Evolutionary conservation across 75 land plant genomes (phyloP), one percentile per base, ranked within the genome.

Genomic region (Isoetes taiwanensis): DNA sequence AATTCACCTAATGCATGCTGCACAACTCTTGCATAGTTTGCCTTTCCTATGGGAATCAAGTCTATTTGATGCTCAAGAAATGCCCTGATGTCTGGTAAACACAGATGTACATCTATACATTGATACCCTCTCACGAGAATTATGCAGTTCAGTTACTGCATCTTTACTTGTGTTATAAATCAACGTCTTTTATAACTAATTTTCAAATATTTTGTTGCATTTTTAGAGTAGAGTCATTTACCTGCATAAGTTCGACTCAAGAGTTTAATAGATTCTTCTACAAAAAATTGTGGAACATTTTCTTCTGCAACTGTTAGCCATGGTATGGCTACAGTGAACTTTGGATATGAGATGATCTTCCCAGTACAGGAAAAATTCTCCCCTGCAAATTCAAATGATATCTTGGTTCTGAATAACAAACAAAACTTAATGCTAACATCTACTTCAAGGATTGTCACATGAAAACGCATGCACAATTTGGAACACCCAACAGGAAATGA

Each of bases 61-160:
- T 88, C 83, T 23, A 91, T 91, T 70, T 91, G 97, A 3, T 83
- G 88, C 71, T 91, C 97, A 57, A 91, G 86, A 67, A 91, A 91
- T 53, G 95, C 74, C 2, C 97, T 78, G 31, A 91, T 91, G 43
- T 91, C 97, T 40, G 97, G 97, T 39, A 91, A 71, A 60, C 95
- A 91, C 1, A 91, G 70, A 52, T 91, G 95, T 50, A 86, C 78
- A 69, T 91, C 97, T 56, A 87, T 91, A 33, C 60, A 62, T 34
- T 91, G 97, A 65, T 91, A 91, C 20, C 97, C 97, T 64, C 97
- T 65, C 32, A 87, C 67, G 34, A 91, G 48, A 20, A 82, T 80
- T 37, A 81, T 81, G n/a, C n/a, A n/a, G n/a, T n/a, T n/a, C n/a
- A n/a, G n/a, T n/a, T n/a, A n/a, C n/a, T n/a, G n/a, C n/a, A n/a